Conservation (phyloP, 495 filamentous ascomycete genomes). For the Lasiosphaeria ovina region DNA sequence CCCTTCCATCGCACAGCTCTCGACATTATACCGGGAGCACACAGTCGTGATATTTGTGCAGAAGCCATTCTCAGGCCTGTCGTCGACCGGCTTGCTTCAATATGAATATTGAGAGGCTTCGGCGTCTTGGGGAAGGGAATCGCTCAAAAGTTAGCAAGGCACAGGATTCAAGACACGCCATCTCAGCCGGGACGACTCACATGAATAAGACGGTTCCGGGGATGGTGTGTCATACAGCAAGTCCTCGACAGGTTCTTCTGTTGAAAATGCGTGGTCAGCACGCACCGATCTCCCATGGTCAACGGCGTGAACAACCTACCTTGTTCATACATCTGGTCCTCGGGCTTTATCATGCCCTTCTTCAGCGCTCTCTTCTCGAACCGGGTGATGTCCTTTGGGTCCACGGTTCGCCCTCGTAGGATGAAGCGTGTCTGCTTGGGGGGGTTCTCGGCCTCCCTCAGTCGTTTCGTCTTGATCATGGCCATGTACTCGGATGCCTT, state of each 20-base stretch:
- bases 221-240: constrained; percentile 28
- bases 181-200: constrained; percentile 8
- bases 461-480: constrained; percentile 36
- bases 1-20: too few relatives aligned
- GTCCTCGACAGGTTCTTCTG: constrained; percentile 29
- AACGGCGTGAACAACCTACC: constrained; percentile 5
- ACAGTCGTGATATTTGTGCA: too few relatives aligned
- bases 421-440: constrained; percentile 32
- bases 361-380: constrained; percentile 37
- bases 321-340: constrained; percentile 12
- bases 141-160: too few relatives aligned
- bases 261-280: not conserved
- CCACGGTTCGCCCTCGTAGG: constrained; percentile 31
- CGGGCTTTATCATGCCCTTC: constrained; percentile 27
- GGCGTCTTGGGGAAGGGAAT: too few relatives aligned
- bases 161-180: too few relatives aligned
- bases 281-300: too few relatives aligned
- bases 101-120: too few relatives aligned
- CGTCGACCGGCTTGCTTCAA: too few relatives aligned
- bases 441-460: constrained; percentile 26
- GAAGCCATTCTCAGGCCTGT: too few relatives aligned
- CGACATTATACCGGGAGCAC: too few relatives aligned
- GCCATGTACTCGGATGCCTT: constrained; percentile 38
- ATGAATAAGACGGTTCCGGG: constrained; percentile 11
- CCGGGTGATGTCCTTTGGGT: constrained; percentile 35